These are phyloP conservation scores for Ceratocystis albifundus DNA, from an alignment of 2,329 filamentous ascomycete species.

Conservation along the genomic window DNA sequence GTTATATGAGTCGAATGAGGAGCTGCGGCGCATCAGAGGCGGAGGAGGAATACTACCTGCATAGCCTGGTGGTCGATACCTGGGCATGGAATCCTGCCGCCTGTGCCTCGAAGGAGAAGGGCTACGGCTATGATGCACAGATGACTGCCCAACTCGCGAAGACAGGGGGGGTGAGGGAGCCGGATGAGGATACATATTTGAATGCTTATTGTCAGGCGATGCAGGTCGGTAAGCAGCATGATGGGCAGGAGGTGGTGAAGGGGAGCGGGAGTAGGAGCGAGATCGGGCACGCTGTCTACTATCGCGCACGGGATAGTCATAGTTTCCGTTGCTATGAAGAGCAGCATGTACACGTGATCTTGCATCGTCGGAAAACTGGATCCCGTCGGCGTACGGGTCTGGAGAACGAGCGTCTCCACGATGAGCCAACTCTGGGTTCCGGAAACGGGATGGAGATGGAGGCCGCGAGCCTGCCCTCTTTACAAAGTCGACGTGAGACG, in stretches of 20 bases:
- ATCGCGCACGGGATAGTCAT: not conserved
- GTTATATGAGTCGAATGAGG: slow-evolving; percentile 20
- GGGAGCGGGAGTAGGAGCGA: not conserved
- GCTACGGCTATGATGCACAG: not conserved
- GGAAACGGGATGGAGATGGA: not conserved
- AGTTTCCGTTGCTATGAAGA: not conserved
- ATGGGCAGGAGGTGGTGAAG: not conserved
- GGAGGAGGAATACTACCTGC: not conserved
- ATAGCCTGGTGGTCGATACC: not conserved
- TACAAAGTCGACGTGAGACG: not conserved
- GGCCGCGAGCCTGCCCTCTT: not conserved
- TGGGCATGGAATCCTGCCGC: not conserved
- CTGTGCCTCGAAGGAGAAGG: not conserved
- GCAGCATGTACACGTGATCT: not conserved
- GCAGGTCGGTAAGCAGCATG: not conserved
- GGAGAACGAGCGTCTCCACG: not conserved
- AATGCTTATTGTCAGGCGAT: not conserved
- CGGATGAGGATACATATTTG: not conserved
- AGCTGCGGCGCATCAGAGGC: slow-evolving; percentile 8
- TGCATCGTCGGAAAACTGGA: not conserved
- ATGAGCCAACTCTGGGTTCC: not conserved
- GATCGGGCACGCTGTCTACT: not conserved
- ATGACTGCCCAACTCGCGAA: not conserved
- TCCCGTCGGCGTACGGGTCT: not conserved
- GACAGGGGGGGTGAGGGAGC: not conserved